Percentiles rank a stretch among this genome's conserved stretches.
These are phyloP conservation scores for Tolypocladium pustulatum DNA, from an alignment of 2,329 filamentous ascomycete genomes.

Conservation along the genomic window DNA sequence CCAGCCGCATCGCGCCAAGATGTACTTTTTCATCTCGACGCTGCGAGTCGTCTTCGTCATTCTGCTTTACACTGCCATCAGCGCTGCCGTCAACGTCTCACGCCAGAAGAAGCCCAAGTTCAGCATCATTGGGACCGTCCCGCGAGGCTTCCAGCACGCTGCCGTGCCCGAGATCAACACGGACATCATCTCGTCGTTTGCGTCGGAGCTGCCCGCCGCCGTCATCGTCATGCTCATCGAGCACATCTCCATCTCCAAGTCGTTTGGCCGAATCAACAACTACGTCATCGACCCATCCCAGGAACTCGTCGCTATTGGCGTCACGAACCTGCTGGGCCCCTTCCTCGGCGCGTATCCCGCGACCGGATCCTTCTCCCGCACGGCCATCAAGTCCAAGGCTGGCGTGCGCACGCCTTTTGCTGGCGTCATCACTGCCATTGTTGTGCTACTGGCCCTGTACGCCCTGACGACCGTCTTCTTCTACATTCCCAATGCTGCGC, in stretches of 20 bases:
- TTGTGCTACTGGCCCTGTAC: slow-evolving; percentile 78
- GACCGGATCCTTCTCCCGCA: slow-evolving; percentile 83
- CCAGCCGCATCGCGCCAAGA: slow-evolving; percentile 54
- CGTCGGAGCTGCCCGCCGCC: slow-evolving; percentile 56
- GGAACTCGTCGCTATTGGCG: slow-evolving; percentile 67
- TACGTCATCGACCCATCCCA: slow-evolving; percentile 74
- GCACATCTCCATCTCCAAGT: slow-evolving; percentile 76
- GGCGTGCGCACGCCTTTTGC: slow-evolving; percentile 80
- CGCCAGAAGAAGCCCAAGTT: slow-evolving; percentile 47
- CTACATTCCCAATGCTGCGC: slow-evolving; percentile 69
- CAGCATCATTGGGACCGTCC: slow-evolving; percentile 56
- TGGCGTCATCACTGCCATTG: slow-evolving; percentile 71
- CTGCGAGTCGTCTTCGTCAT: slow-evolving; percentile 74
- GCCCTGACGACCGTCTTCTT: slow-evolving; percentile 75
- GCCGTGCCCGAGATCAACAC: slow-evolving; percentile 52
- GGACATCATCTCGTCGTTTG: slow-evolving; percentile 51
- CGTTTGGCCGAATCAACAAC: slow-evolving; percentile 71
- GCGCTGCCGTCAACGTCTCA: slow-evolving; percentile 58
- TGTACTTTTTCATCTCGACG: slow-evolving; percentile 70
- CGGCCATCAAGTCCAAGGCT: slow-evolving; percentile 89
- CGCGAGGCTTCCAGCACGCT: slow-evolving; percentile 64
- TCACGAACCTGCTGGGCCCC: slow-evolving; percentile 63
- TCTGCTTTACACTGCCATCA: slow-evolving; percentile 68
- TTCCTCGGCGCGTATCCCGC: slow-evolving; percentile 78
- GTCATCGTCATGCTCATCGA: slow-evolving; percentile 73